Evolutionary conservation across 2,329 filamentous ascomycete species (phyloP), one percentile per base, ranked within the genome.

Genomic region (Chaetomiaceae sp.): DNA sequence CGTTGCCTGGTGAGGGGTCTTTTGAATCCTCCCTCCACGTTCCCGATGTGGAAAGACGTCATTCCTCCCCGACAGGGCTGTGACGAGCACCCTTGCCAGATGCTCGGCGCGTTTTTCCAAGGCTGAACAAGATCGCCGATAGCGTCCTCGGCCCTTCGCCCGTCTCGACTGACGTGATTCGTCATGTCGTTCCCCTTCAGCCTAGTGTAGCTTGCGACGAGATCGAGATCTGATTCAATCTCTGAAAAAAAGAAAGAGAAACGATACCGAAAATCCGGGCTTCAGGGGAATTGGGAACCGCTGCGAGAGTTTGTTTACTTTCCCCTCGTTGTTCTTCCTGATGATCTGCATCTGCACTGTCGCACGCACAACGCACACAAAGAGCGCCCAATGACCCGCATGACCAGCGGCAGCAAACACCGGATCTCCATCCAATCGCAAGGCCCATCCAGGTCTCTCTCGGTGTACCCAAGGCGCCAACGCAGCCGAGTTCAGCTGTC

Each of bases 241-340:
- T 17, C n/a, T 23, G 25, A 40, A 41, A 34, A 30, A 50, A 13
- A 17, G 12, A 8, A 45, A 16, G 20, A 20, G 20, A 17, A 41
- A 45, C 25, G 17, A 27, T 17, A 9, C 10, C n/a, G n/a, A n/a
- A n/a, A n/a, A n/a, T n/a, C n/a, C n/a, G n/a, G n/a, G n/a, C n/a
- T n/a, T n/a, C n/a, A n/a, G n/a, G n/a, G n/a, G n/a, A n/a, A n/a
- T n/a, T n/a, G n/a, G n/a, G n/a, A n/a, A n/a, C n/a, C n/a, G n/a
- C n/a, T n/a, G n/a, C n/a, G n/a, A n/a, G n/a, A 25, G 31, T 54
- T 56, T 59, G 57, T 57, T 58, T 54, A 56, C 54, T 50, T 56
- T 46, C 8, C 16, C 35, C 41, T 43, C n/a, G 17, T 40, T 17
- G 34, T 34, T 33, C 14, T 21, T 7, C n/a, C 31, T 21, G 50